Conservation (phyloP, 2,329 filamentous ascomycete genomes). For the Aspergillus sp. region DNA sequence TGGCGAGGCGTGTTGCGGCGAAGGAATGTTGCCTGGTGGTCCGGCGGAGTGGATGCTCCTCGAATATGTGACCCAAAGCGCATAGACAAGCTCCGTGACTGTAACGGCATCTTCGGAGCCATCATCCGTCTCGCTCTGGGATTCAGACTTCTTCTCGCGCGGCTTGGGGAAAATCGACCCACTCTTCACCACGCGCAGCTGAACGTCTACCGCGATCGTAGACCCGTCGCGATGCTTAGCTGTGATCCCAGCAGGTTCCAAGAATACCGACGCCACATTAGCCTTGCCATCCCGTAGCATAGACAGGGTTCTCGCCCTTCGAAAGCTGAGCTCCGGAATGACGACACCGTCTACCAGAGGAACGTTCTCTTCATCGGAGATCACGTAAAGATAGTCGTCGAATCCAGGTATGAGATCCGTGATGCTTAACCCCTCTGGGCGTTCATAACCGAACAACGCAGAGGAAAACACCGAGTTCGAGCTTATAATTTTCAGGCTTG, state of each 20-base stretch:
- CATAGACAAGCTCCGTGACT: slow-evolving; percentile 84
- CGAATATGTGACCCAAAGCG: slow-evolving; percentile 96
- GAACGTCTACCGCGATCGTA: slow-evolving; percentile 90
- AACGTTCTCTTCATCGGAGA: slow-evolving; percentile 86
- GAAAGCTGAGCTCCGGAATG: slow-evolving; percentile 93
- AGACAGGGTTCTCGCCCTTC: slow-evolving; percentile 82
- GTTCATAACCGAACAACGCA: slow-evolving; percentile 86
- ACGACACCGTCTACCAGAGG: slow-evolving; percentile 90
- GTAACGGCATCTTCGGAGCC: slow-evolving; percentile 49
- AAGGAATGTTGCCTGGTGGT: slow-evolving; percentile 60
- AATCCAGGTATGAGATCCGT: slow-evolving; percentile 84
- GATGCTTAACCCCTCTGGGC: slow-evolving; percentile 78
- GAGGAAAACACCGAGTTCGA: slow-evolving; percentile 95
- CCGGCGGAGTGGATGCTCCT: slow-evolving; percentile 82
- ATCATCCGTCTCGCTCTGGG: slow-evolving; percentile 61
- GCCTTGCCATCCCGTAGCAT: slow-evolving; percentile 80
- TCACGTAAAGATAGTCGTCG: slow-evolving; percentile 76
- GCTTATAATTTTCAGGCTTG: slow-evolving; percentile 79
- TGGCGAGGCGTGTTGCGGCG: slow-evolving; percentile 33
- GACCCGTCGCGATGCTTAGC: slow-evolving; percentile 89
- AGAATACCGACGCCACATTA: slow-evolving; percentile 77
- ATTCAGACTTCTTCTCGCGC: slow-evolving; percentile 67
- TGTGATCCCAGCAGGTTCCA: slow-evolving; percentile 80
- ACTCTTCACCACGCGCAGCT: slow-evolving; percentile 94
- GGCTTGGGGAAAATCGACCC: slow-evolving; percentile 68